Evolutionary conservation across 495 filamentous ascomycete genomes (phyloP).

Genomic region (Parmelia sp.): DNA sequence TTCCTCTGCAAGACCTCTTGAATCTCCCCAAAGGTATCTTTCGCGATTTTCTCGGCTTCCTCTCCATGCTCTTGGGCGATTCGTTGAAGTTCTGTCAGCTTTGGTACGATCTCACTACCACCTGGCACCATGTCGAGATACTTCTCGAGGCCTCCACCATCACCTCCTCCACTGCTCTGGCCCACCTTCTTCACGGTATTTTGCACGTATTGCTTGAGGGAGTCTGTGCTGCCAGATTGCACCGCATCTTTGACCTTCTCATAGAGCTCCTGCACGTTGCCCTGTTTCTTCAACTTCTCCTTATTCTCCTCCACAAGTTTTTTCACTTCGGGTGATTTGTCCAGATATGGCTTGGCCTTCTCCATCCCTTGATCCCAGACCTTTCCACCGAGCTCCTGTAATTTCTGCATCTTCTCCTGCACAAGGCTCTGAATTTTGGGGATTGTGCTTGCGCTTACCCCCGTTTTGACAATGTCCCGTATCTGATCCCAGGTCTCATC

Average conservation of each 20-base stretch:
- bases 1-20: constrained; percentile 41
- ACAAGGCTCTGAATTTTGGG: constrained; percentile 52
- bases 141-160: constrained; percentile 38
- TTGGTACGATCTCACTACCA: constrained; percentile 49
- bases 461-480: constrained; percentile 46
- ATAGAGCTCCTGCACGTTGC: constrained; percentile 50
- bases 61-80: constrained; percentile 51
- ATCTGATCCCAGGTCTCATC: constrained; percentile 60
- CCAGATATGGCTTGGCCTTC: constrained; percentile 54
- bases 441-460: constrained; percentile 42
- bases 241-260: constrained; percentile 48
- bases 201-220: constrained; percentile 54
- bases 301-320: constrained; percentile 56
- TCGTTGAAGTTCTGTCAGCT: constrained; percentile 48
- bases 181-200: constrained; percentile 49
- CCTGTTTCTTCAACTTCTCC: constrained; percentile 48
- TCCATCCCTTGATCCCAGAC: constrained; percentile 58
- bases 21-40: constrained; percentile 52
- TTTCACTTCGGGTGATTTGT: constrained; percentile 62
- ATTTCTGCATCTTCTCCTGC: constrained; percentile 57
- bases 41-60: constrained; percentile 54
- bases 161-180: constrained; percentile 32
- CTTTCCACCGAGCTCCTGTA: constrained; percentile 56
- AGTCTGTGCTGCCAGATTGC: constrained; percentile 47
- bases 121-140: constrained; percentile 48